phyloP scores from a whole-genome alignment of 2,329 filamentous ascomycete species.

The Furcasterigmium furcatum region DNA sequence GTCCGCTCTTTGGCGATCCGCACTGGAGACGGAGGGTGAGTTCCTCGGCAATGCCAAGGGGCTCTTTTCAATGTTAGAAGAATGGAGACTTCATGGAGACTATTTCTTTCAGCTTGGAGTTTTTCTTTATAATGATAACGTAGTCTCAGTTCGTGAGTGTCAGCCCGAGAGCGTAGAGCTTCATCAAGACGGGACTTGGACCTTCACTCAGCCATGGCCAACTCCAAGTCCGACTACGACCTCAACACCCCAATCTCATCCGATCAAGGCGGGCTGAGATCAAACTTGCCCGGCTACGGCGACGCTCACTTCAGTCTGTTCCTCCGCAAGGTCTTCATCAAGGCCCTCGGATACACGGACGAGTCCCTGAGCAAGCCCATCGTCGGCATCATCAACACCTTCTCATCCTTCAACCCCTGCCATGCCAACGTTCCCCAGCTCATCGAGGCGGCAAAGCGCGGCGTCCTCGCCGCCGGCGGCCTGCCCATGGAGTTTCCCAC shows the following conservation, averaged over 20 bases:
- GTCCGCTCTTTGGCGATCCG: too few species aligned
- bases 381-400: constrained; percentile 70
- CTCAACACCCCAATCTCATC: constrained; percentile 49
- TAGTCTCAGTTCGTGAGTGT: too few species aligned
- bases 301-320: constrained; percentile 75
- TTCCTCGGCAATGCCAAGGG: too few species aligned
- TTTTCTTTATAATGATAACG: too few species aligned
- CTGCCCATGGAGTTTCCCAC: constrained; percentile 72
- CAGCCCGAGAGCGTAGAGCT: too few species aligned
- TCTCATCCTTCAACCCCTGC: constrained; percentile 71
- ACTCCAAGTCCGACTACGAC: constrained; percentile 51
- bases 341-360: constrained; percentile 70
- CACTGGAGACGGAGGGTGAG: too few species aligned
- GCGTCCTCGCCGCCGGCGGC: constrained; percentile 63
- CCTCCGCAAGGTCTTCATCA: constrained; percentile 74
- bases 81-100: too few species aligned
- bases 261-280: constrained; percentile 51
- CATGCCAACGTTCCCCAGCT: constrained; percentile 71
- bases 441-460: constrained; percentile 66
- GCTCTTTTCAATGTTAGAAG: too few species aligned
- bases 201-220: too few species aligned
- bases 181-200: too few species aligned
- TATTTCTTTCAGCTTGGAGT: too few species aligned
- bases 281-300: constrained; percentile 66
- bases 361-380: constrained; percentile 68